Conservation (phyloP, 257 asterid genomes). For the Solanum okadae region DNA sequence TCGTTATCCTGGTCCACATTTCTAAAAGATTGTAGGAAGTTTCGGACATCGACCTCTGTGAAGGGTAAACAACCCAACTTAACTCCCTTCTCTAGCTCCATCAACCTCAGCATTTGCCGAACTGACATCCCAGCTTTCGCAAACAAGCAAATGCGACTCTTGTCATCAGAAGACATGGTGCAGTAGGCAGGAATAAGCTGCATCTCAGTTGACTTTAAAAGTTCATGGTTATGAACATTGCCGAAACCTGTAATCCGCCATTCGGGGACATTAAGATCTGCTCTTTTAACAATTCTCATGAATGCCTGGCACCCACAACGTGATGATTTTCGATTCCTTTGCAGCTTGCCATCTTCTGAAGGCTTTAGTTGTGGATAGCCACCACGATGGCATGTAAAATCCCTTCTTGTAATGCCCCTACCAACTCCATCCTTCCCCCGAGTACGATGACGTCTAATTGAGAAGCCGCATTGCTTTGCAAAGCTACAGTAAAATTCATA, state of each 20-base stretch:
- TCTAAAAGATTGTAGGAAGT: constrained; percentile 75
- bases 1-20: constrained; percentile 89
- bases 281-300: constrained; percentile 85
- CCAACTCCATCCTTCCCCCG: constrained; percentile 98
- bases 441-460: constrained; percentile 88
- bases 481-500: constrained; percentile 83
- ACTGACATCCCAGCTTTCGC: constrained; percentile 96
- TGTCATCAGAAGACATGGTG: constrained; percentile 82
- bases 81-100: constrained; percentile 87
- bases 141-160: constrained; percentile 78
- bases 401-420: constrained; percentile 90
- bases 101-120: constrained; percentile 92
- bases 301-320: constrained; percentile 97
- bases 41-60: constrained; percentile 92
- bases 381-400: constrained; percentile 95
- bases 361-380: constrained; percentile 82
- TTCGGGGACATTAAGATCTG: constrained; percentile 65
- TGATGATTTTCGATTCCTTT: constrained; percentile 85
- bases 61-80: constrained; percentile 91
- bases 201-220: constrained; percentile 83
- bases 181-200: constrained; percentile 97
- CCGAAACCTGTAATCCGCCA: constrained; percentile 93
- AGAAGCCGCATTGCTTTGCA: constrained; percentile 81
- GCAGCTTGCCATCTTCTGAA: constrained; percentile 66
- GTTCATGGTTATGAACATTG: constrained; percentile 92